A percentile compares a stretch with the other conserved stretches of the same genome.
These are phyloP conservation scores for Alectoria sarmentosa DNA, from an alignment of 495 filamentous ascomycete genomes.

Conservation along the genomic window DNA sequence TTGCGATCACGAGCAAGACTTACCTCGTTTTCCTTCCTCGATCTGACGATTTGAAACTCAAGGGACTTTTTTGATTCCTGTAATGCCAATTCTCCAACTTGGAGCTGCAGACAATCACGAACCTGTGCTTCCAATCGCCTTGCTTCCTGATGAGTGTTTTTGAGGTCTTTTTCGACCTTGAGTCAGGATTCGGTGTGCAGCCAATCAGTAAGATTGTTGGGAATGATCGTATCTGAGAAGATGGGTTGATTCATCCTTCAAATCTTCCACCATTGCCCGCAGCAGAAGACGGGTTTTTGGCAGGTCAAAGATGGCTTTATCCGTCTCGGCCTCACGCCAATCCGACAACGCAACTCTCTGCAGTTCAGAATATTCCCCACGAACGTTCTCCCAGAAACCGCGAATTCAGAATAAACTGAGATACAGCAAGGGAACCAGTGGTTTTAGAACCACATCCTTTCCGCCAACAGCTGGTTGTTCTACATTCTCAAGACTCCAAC, in stretches of 20 bases:
- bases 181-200: background rate
- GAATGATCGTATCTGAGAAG: background rate
- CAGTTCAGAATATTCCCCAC: background rate
- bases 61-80: constrained; percentile 10
- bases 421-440: background rate
- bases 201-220: background rate
- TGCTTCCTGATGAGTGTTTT: background rate
- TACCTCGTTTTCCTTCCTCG: constrained; percentile 9
- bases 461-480: background rate
- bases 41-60: constrained; percentile 7
- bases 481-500: background rate
- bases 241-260: background rate
- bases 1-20: background rate
- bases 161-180: background rate
- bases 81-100: background rate
- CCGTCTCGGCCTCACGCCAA: too few species aligned
- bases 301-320: background rate
- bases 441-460: background rate
- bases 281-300: background rate
- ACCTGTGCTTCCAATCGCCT: constrained; percentile 4
- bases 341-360: background rate
- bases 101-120: background rate
- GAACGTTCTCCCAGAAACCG: background rate
- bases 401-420: background rate
- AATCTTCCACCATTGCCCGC: constrained; percentile 1